Percentiles rank a stretch among this genome's conserved stretches.
These are phyloP conservation scores for Rasamsonia emersonii DNA, from an alignment of 2,329 filamentous ascomycete genomes.

Conservation along the genomic window DNA sequence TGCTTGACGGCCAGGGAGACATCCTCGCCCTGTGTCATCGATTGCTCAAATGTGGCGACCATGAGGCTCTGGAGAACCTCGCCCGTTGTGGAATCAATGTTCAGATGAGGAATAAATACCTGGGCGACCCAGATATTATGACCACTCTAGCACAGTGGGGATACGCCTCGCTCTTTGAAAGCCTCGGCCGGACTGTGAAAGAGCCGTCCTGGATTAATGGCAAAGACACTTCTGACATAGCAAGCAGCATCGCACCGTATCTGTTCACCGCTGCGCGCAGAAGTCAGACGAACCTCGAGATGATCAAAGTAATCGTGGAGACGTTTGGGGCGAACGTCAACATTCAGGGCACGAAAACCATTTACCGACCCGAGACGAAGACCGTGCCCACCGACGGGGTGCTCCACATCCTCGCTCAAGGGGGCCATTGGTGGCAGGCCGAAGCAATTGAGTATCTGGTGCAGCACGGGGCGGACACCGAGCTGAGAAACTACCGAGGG, in stretches of 20 bases:
- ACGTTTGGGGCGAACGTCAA: conserved; percentile 12
- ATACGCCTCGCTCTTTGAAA: conserved; percentile 11
- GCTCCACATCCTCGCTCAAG: conserved; percentile 12
- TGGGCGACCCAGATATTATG: conserved; percentile 6
- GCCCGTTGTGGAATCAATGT: no score
- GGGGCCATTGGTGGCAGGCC: conserved; percentile 14
- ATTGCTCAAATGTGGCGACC: no score
- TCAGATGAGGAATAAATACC: no score
- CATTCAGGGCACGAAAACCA: conserved; percentile 4
- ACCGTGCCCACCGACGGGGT: conserved; percentile 10
- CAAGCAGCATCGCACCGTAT: conserved; percentile 7
- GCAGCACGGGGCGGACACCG: conserved; percentile 12
- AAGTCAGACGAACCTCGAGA: conserved; percentile 11
- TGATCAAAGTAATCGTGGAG: conserved; percentile 13
- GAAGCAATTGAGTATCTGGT: conserved; percentile 11
- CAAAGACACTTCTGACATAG: not conserved
- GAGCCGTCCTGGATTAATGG: conserved; percentile 13
- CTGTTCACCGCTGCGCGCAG: conserved; percentile 11
- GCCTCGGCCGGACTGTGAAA: conserved; percentile 6
- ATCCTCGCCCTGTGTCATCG: no score
- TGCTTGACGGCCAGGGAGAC: no score
- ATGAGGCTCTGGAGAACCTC: not conserved
- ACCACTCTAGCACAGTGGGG: conserved; percentile 12
- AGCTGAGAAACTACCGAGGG: conserved; percentile 6
- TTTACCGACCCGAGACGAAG: not conserved